Conservation (phyloP, 305 asterid genomes). For the Salvia sclarea region DNA sequence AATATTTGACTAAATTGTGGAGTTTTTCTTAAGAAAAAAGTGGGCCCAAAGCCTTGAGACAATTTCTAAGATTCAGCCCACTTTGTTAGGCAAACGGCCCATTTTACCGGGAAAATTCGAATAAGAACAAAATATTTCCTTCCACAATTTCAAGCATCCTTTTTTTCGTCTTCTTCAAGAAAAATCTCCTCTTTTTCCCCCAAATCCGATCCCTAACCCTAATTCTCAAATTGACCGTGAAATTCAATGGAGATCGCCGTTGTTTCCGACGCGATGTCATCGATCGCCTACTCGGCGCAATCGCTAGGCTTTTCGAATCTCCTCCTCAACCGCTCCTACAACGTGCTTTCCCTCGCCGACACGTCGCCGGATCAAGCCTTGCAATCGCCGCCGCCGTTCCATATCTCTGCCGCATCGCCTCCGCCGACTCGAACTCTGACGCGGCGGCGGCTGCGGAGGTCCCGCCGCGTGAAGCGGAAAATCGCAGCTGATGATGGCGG, state of each 20-base stretch:
- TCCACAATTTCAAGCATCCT: constrained; percentile 33
- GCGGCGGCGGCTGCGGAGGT: constrained; percentile 43
- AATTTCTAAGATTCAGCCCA: neutral
- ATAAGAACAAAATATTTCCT: constrained; percentile 10
- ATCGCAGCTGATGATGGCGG: constrained; percentile 38
- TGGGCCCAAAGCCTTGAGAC: neutral
- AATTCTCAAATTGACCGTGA: constrained; percentile 15
- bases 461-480: constrained; percentile 58
- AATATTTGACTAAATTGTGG: no score
- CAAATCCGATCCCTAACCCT: constrained; percentile 33
- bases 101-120: constrained; percentile 29
- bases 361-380: constrained; percentile 49
- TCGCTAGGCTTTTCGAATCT: constrained; percentile 46
- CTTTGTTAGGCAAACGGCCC: neutral
- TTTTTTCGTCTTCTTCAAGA: constrained; percentile 22
- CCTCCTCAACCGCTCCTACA: constrained; percentile 44
- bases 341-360: constrained; percentile 44
- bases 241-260: constrained; percentile 59
- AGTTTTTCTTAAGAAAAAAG: no score
- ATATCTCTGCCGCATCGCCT: constrained; percentile 54
- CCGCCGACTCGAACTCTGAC: constrained; percentile 66
- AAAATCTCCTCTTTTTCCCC: constrained; percentile 32
- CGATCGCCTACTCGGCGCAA: constrained; percentile 49
- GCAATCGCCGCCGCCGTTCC: constrained; percentile 41
- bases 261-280: constrained; percentile 57